Conservation (phyloP, 768 basidiomycete species). For the Lactarius hengduanensis region DNA sequence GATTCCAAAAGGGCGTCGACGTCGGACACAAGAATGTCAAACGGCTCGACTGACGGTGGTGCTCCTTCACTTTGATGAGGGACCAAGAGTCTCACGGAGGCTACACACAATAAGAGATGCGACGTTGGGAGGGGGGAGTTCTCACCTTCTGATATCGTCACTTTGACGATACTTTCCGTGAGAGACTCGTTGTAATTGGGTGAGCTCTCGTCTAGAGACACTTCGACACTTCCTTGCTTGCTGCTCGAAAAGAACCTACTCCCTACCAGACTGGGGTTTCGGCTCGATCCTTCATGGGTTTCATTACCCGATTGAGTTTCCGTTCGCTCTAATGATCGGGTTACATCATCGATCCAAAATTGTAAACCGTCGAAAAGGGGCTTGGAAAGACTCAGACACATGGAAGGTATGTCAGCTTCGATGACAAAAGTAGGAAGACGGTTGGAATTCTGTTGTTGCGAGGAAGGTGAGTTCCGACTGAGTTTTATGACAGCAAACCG, state of each 20-base stretch:
- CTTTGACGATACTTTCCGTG: slow-evolving; percentile 50
- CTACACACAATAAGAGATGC: slow-evolving; percentile 31
- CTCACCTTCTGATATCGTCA: slow-evolving; percentile 43
- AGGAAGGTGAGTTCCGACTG: background rate
- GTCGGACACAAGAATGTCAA: slow-evolving; percentile 62
- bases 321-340: slow-evolving; percentile 63
- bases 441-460: slow-evolving; percentile 1
- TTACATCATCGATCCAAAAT: slow-evolving; percentile 82
- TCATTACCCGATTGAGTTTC: slow-evolving; percentile 28
- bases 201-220: slow-evolving; percentile 39
- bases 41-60: slow-evolving; percentile 36
- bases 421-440: slow-evolving; percentile 30
- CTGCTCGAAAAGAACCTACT: slow-evolving; percentile 68
- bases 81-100: slow-evolving; percentile 46
- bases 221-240: slow-evolving; percentile 39
- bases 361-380: slow-evolving; percentile 71
- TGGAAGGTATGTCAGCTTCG: slow-evolving; percentile 54
- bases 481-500: slow-evolving; percentile 9
- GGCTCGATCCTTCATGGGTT: slow-evolving; percentile 41
- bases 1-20: slow-evolving; percentile 62
- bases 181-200: slow-evolving; percentile 25
- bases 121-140: background rate
- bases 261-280: slow-evolving; percentile 69
- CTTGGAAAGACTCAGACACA: slow-evolving; percentile 64
- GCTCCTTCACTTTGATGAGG: slow-evolving; percentile 42